Conservation (phyloP, 305 asterid genomes). For the Lippia alba region DNA sequence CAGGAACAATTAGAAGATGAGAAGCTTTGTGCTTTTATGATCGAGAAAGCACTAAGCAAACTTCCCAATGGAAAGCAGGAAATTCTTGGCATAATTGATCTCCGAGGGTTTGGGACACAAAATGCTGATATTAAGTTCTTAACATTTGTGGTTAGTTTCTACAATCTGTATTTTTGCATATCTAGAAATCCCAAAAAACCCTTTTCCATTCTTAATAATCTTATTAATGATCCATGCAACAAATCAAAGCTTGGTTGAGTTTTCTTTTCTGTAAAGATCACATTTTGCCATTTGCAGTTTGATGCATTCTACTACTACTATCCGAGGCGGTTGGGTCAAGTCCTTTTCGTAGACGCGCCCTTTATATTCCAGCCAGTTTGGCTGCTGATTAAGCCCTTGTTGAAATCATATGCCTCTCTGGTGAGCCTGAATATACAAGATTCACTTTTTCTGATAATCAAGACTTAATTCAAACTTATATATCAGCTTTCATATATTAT, state of each 20-base stretch:
- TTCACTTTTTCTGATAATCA: background rate
- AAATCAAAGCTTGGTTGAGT: no score
- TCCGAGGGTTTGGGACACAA: conserved; percentile 63
- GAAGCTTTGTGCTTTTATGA: conserved; percentile 75
- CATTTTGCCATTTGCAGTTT: conserved; percentile 56
- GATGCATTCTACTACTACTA: conserved; percentile 87
- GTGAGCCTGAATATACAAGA: conserved; percentile 47
- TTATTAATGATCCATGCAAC: no score
- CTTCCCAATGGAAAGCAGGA: conserved; percentile 72
- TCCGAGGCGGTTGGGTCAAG: conserved; percentile 79
- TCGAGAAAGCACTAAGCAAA: conserved; percentile 79
- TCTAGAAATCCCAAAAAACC: background rate
- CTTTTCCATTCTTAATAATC: background rate
- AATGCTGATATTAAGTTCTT: conserved; percentile 83
- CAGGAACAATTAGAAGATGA: conserved; percentile 64
- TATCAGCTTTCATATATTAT: background rate
- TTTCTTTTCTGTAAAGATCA: no score
- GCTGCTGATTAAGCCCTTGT: conserved; percentile 80
- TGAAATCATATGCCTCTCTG: conserved; percentile 83
- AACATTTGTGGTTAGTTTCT: conserved; percentile 72
- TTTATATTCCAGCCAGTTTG: conserved; percentile 87
- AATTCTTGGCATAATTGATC: conserved; percentile 76
- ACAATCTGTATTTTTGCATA: background rate
- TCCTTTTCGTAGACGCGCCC: conserved; percentile 88
- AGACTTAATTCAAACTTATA: background rate